Evolutionary conservation across 495 filamentous ascomycete genomes (phyloP).

Genomic region (Aspergillus cristatus): DNA sequence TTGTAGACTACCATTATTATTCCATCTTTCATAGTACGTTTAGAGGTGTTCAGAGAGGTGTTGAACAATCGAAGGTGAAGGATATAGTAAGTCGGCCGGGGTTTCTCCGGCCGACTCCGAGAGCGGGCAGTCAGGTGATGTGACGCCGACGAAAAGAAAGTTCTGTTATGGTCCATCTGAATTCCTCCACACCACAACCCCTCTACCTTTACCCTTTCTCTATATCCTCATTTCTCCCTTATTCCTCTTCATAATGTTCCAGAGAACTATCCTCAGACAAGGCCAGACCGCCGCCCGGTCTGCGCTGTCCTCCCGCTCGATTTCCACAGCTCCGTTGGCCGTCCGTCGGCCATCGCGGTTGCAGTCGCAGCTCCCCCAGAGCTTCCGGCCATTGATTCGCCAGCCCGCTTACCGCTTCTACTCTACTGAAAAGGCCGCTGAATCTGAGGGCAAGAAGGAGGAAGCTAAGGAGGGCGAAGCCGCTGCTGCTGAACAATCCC

Average conservation of each 20-base stretch:
- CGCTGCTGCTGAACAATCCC: conserved; percentile 31
- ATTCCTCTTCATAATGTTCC: conserved; percentile 30
- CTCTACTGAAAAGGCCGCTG: conserved; percentile 32
- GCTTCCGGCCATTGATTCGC: conserved; percentile 21
- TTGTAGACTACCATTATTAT: no score
- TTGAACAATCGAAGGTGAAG: no score
- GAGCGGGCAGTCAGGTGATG: conserved; percentile 8
- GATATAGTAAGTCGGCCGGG: no score
- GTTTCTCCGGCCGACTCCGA: no score
- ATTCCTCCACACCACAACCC: conserved; percentile 1
- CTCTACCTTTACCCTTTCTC: not conserved
- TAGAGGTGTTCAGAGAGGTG: no score
- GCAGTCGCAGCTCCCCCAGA: conserved; percentile 23
- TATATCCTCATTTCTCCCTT: conserved; percentile 3
- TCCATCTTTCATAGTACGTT: no score
- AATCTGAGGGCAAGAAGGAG: conserved; percentile 20
- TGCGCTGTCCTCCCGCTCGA: conserved; percentile 23
- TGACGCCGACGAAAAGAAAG: conserved; percentile 11
- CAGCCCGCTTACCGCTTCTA: conserved; percentile 25
- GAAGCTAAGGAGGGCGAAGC: conserved; percentile 27
- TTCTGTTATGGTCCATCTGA: conserved; percentile 8
- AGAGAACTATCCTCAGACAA: conserved; percentile 37
- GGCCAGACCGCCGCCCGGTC: conserved; percentile 33
- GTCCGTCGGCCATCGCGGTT: conserved; percentile 31
- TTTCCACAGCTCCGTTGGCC: conserved; percentile 22